Conservation (phyloP, 2,329 filamentous ascomycete genomes). For the Neophaeococcomyces aloes region DNA sequence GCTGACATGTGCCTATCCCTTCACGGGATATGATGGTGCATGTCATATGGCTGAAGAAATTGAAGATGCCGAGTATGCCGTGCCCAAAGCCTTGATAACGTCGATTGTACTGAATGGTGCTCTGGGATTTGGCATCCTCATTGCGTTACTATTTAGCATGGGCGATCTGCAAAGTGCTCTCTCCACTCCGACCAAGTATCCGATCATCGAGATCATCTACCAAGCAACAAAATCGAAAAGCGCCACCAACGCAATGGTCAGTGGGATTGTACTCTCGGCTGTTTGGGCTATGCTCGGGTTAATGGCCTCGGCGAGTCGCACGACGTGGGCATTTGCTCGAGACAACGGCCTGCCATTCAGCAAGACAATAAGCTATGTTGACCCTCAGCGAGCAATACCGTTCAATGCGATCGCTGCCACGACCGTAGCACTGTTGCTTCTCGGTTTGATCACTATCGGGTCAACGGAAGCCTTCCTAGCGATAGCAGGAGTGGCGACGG, state of each 20-base stretch:
- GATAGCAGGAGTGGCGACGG: constrained; percentile 14
- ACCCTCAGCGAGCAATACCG: constrained; percentile 21
- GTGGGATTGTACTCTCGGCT: constrained; percentile 13
- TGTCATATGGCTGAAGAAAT: constrained; percentile 37
- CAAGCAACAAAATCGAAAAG: constrained; percentile 36
- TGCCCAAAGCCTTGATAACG: constrained; percentile 40
- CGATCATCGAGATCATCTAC: constrained; percentile 43
- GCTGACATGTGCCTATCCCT: constrained; percentile 24
- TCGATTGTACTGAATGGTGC: constrained; percentile 39
- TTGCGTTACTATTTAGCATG: constrained; percentile 37
- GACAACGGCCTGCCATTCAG: constrained; percentile 32
- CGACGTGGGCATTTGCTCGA: constrained; percentile 35
- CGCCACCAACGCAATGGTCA: constrained; percentile 25
- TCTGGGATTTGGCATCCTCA: constrained; percentile 37
- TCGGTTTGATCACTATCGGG: constrained; percentile 22
- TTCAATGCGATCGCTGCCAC: constrained; percentile 22
- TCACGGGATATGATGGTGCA: constrained; percentile 19
- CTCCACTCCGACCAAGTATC: constrained; percentile 34
- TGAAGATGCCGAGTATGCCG: constrained; percentile 36
- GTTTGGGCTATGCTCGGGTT: constrained; percentile 25
- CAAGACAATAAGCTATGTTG: constrained; percentile 11
- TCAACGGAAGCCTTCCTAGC: constrained; percentile 22
- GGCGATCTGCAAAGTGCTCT: constrained; percentile 32
- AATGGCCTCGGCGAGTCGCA: constrained; percentile 27
- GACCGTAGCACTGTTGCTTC: constrained; percentile 13